phyloP scores from a whole-genome alignment of 345 rosid species.

The Rhodamnia rubescens region DNA sequence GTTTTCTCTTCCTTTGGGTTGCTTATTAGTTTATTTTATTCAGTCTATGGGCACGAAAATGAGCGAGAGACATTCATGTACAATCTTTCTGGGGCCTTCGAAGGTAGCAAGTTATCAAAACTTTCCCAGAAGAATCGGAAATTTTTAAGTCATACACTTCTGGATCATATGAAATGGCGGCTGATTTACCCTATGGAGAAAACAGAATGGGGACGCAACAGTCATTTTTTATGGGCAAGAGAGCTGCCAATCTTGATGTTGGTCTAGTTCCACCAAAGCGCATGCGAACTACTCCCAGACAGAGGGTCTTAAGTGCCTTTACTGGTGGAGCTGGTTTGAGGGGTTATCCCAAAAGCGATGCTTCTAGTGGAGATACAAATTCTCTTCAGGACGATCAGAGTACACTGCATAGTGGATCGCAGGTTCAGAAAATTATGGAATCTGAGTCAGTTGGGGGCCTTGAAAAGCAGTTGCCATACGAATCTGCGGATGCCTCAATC shows the following conservation, averaged over 20 bases:
- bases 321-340: constrained; percentile 41
- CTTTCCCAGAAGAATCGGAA: constrained; percentile 52
- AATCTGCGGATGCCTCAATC: constrained; percentile 58
- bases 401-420: constrained; percentile 70
- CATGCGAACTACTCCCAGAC: constrained; percentile 83
- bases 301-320: constrained; percentile 58
- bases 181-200: constrained; percentile 46
- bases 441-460: constrained; percentile 65
- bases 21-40: constrained; percentile 14
- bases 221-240: constrained; percentile 44
- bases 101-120: constrained; percentile 42
- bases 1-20: neutral
- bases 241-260: constrained; percentile 39
- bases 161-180: constrained; percentile 53
- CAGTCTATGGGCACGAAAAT: constrained; percentile 72
- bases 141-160: constrained; percentile 5
- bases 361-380: constrained; percentile 94
- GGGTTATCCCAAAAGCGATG: constrained; percentile 55
- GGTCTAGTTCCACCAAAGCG: constrained; percentile 86
- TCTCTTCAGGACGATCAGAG: constrained; percentile 95
- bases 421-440: constrained; percentile 63
- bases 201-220: constrained; percentile 36
- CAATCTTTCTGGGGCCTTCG: constrained; percentile 52
- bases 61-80: constrained; percentile 72
- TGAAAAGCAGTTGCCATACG: constrained; percentile 66